Percentiles rank a stretch among this genome's conserved stretches.
Evolutionary conservation across 23 red algal genomes (phyloP).

Genomic region (Gracilariopsis chorda): DNA sequence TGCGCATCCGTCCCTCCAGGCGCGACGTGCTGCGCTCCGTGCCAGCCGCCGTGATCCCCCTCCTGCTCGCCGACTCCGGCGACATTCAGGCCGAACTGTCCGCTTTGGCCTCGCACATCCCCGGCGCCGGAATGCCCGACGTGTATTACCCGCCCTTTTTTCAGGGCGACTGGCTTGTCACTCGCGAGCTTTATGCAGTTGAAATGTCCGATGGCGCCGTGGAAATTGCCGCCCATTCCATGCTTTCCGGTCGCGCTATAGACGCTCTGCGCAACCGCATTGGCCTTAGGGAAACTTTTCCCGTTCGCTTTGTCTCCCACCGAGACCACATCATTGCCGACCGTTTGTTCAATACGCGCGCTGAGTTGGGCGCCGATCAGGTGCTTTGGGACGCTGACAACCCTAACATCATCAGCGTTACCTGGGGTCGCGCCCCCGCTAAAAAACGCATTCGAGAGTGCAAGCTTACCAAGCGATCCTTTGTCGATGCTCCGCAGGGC

Average conservation of each 20-base stretch:
- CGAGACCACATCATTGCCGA: constrained; percentile 64
- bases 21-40: background rate
- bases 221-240: background rate
- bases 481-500: constrained; percentile 53
- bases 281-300: constrained; percentile 14
- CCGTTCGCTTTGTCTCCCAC: constrained; percentile 15
- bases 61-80: background rate
- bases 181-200: constrained; percentile 40
- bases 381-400: constrained; percentile 29
- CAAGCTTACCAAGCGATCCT: constrained; percentile 74
- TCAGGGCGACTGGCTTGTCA: constrained; percentile 46
- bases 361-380: background rate
- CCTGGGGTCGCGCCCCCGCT: background rate
- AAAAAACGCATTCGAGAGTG: background rate
- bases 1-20: background rate
- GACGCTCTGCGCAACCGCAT: background rate
- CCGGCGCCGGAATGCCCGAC: constrained; percentile 66
- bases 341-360: constrained; percentile 39
- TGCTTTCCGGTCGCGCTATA: background rate
- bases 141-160: constrained; percentile 61
- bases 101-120: constrained; percentile 45
- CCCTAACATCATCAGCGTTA: constrained; percentile 54
- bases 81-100: constrained; percentile 45
- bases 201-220: background rate
- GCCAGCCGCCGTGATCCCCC: background rate